phyloP scores from a whole-genome alignment of 805 yeast species.

The Nakazawaea populi region DNA sequence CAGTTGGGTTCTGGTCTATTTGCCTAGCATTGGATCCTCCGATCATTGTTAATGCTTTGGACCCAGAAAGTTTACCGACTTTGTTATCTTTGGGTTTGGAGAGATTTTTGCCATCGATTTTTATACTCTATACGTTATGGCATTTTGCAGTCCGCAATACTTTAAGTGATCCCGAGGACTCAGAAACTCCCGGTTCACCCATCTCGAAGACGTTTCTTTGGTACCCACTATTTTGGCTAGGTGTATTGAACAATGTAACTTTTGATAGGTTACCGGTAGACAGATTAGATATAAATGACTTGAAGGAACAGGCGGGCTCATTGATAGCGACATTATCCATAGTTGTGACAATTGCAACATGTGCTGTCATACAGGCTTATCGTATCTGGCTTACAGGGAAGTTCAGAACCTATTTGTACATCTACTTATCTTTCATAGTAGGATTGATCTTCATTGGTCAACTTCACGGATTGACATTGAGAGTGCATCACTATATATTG shows the following conservation, averaged over 20 bases:
- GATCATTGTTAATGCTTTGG: conserved; percentile 43
- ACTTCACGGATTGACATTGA: conserved; percentile 63
- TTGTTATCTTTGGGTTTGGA: conserved; percentile 67
- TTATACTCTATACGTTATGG: conserved; percentile 71
- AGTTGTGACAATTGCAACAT: conserved; percentile 35
- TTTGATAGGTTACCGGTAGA: conserved; percentile 89
- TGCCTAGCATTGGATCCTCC: conserved; percentile 80
- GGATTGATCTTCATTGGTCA: conserved; percentile 38
- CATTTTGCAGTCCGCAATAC: conserved; percentile 46
- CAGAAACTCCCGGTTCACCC: conserved; percentile 26
- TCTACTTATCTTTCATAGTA: conserved; percentile 42
- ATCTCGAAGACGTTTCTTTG: conserved; percentile 47
- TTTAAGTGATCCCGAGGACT: conserved; percentile 20
- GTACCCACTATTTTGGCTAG: conserved; percentile 82
- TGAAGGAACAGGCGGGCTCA: conserved; percentile 75
- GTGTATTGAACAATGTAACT: conserved; percentile 78
- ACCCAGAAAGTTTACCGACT: conserved; percentile 48
- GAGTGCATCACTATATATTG: conserved; percentile 76
- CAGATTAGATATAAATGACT: conserved; percentile 65
- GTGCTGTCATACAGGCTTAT: conserved; percentile 70
- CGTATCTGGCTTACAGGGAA: conserved; percentile 75
- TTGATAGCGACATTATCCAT: conserved; percentile 54
- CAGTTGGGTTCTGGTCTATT: conserved; percentile 82
- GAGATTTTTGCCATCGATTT: conserved; percentile 68
- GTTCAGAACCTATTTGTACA: conserved; percentile 49